Base-by-base conservation (phyloP, 2,329 filamentous ascomycete genomes). In the Beauveria pseudobassiana region DNA sequence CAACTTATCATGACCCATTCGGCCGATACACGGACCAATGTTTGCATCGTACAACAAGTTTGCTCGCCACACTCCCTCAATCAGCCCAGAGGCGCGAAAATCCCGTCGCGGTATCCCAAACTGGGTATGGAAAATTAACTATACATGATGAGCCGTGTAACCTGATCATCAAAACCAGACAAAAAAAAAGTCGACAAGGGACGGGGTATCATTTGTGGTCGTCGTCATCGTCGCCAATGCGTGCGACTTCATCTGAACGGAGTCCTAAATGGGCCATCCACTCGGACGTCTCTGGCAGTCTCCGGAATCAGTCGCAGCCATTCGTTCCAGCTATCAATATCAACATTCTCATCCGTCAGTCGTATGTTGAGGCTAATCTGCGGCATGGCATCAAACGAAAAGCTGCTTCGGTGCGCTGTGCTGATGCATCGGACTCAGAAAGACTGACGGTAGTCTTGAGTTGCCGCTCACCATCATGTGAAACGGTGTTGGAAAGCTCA, bases 261-360 rank as follows among this genome's bases (percentile, higher is more conserved):
- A 9, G 67, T 56, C 61, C 73, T 69, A 59, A 75, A 81, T 22
- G 80, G 79, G 3, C 80, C 80, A 26, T 85, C 82, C 49, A 84
- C 77, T 69, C 79, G 81, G 61, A 84, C 75, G 62, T 84, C 82
- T 65, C 74, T 78, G 65, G 85, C 77, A 8, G 81, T 79, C 62
- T 83, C 81, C 2, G 83, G 83, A 77, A 85, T 82, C 67, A 81
- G 73, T 24, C 82, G 78, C 64, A 86, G 70, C 82, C 82, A 85
- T 67, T 85, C 82, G 59, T 78, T 75, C 82, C 82, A 84, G 60
- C 72, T 78, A 56, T 85, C 81, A 59, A 80, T 69, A 63, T 82
- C 78, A 63, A 83, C 71, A 34, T 76, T 75, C 26, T 82, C 80
- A 46, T 83, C 81, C 2, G 76, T 75, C 48, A 85, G 70, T 28